Evolutionary conservation across 768 basidiomycete species (phyloP).

Genomic region (Cystobasidium ongulense): DNA sequence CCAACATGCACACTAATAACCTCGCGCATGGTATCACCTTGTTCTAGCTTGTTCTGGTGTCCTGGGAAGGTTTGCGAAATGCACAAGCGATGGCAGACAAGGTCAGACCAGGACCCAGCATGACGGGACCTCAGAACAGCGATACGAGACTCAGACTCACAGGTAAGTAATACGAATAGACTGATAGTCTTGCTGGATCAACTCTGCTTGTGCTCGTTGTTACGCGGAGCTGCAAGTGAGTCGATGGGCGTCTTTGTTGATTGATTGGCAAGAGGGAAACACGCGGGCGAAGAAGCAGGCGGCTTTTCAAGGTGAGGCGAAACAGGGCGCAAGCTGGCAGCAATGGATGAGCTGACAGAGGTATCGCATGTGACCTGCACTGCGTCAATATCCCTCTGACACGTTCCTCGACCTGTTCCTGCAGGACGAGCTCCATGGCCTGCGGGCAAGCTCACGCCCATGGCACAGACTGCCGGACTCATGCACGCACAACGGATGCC

Average conservation of each 20-base stretch:
- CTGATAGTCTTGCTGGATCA: not conserved
- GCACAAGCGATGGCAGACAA: not conserved
- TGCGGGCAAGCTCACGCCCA: not conserved
- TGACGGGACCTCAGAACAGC: not conserved
- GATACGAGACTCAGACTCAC: not conserved
- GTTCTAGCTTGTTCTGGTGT: not conserved
- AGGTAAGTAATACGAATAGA: not conserved
- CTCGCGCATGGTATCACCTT: not conserved
- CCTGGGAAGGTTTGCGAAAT: not conserved
- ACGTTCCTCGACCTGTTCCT: not conserved
- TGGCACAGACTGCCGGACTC: not conserved
- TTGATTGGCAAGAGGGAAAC: not conserved
- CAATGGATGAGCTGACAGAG: constrained; percentile 27
- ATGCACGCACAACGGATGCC: not conserved
- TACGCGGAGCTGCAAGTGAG: constrained; percentile 11
- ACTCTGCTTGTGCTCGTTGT: constrained; percentile 10
- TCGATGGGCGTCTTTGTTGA: not conserved
- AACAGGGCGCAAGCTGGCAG: not conserved
- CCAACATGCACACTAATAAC: constrained; percentile 20
- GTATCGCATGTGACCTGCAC: not conserved
- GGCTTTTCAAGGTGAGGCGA: not conserved
- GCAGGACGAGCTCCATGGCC: constrained; percentile 3
- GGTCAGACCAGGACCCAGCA: not conserved
- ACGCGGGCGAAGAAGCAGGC: not conserved
- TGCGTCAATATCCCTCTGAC: not conserved